phyloP scores from a whole-genome alignment of 2,329 filamentous ascomycete genomes.

The Basipetospora chlamydospora region DNA sequence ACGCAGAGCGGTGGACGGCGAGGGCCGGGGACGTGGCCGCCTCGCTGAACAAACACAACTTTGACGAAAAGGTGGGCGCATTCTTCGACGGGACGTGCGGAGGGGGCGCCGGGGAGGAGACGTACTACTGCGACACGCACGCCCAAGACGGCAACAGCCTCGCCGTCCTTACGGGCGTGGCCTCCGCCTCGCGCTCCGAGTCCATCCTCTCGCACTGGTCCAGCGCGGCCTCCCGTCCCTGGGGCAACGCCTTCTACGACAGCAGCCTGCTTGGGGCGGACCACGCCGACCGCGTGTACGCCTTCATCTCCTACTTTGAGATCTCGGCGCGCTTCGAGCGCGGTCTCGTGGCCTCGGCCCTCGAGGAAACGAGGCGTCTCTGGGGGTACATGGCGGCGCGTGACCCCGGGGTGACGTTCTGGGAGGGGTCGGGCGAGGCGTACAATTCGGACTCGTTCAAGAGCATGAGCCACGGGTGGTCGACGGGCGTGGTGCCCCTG shows the following conservation, averaged over 20 bases:
- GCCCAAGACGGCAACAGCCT: slow-evolving; percentile 37
- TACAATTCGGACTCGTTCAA: slow-evolving; percentile 30
- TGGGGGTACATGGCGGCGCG: slow-evolving; percentile 34
- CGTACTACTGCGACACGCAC: slow-evolving; percentile 20
- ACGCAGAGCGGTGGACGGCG: slow-evolving; percentile 24
- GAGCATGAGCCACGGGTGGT: slow-evolving; percentile 36
- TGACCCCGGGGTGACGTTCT: slow-evolving; percentile 32
- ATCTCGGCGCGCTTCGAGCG: slow-evolving; percentile 30
- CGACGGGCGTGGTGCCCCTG: slow-evolving; percentile 30
- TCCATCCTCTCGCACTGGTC: slow-evolving; percentile 24
- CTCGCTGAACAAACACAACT: slow-evolving; percentile 23
- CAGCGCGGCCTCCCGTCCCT: slow-evolving; percentile 19
- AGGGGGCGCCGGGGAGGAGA: slow-evolving; percentile 6
- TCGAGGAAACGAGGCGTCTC: slow-evolving; percentile 29
- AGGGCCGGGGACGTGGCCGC: slow-evolving; percentile 20
- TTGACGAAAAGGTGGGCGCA: slow-evolving; percentile 25
- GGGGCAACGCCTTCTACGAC: slow-evolving; percentile 39
- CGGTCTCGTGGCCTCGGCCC: slow-evolving; percentile 18
- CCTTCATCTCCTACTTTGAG: slow-evolving; percentile 39
- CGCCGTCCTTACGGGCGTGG: slow-evolving; percentile 24
- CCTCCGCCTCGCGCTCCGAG: slow-evolving; percentile 10
- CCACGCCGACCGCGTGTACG: slow-evolving; percentile 31
- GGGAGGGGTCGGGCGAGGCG: slow-evolving; percentile 32
- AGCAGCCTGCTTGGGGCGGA: slow-evolving; percentile 21
- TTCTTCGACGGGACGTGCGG: slow-evolving; percentile 27